A percentile compares a stretch with the other conserved stretches of the same genome.
Conservation (phyloP, 2,329 filamentous ascomycete genomes). For the Dryadomyces sulphureus region DNA sequence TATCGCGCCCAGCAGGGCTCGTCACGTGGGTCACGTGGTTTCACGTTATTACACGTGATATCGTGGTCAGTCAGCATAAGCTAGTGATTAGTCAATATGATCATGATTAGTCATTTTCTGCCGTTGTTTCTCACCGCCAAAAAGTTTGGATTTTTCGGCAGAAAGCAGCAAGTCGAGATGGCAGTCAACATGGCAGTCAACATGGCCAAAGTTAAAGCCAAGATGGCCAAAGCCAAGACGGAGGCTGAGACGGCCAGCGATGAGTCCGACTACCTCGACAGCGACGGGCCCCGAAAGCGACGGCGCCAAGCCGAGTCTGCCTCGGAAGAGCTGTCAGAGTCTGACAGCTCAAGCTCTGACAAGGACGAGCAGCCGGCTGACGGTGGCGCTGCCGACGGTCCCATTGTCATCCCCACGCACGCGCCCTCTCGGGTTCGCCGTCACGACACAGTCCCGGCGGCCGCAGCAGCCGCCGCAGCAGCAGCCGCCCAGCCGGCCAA, state of each 20-base stretch:
- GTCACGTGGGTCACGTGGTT: too few relatives aligned
- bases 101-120: too few relatives aligned
- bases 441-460: too few relatives aligned
- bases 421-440: conserved; percentile 39
- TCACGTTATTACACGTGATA: too few relatives aligned
- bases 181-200: too few relatives aligned
- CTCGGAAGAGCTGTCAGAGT: conserved; percentile 14
- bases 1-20: too few relatives aligned
- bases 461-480: conserved; percentile 2
- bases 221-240: background rate
- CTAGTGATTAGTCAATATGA: too few relatives aligned
- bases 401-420: conserved; percentile 27
- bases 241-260: conserved; percentile 6
- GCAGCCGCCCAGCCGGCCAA: background rate
- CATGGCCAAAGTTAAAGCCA: too few relatives aligned
- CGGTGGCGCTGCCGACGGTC: conserved; percentile 3
- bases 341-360: conserved; percentile 14
- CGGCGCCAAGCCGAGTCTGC: conserved; percentile 5
- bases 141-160: too few relatives aligned
- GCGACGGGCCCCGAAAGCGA: conserved; percentile 21
- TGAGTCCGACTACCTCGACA: conserved; percentile 33
- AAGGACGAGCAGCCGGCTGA: background rate
- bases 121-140: conserved; percentile 1
- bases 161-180: too few relatives aligned
- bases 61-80: too few relatives aligned